Evolutionary conservation across 331 rosid genomes (phyloP).

Genomic region (Rosa hybrid): DNA sequence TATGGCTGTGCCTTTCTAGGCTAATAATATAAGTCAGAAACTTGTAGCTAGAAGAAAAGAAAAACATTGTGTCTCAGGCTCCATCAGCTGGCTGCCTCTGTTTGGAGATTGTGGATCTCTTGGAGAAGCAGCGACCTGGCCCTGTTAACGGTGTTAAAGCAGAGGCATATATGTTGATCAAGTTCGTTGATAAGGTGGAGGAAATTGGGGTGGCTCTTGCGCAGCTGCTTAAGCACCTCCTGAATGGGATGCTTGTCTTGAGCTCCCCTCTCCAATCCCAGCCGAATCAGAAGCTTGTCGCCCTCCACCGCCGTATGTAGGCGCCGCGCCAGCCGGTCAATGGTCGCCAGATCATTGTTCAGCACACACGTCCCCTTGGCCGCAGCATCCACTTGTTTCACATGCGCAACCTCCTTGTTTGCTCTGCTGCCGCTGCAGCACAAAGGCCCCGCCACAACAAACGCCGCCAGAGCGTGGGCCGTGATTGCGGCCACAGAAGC

Average conservation of each 20-base stretch:
- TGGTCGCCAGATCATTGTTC: slow-evolving; percentile 47
- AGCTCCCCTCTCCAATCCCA: slow-evolving; percentile 50
- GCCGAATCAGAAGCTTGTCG: slow-evolving; percentile 39
- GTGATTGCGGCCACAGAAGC: slow-evolving; percentile 19
- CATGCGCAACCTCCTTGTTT: slow-evolving; percentile 35
- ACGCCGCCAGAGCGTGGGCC: slow-evolving; percentile 34
- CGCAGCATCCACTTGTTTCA: slow-evolving; percentile 63
- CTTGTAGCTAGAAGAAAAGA: too few relatives aligned
- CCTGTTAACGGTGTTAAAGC: slow-evolving; percentile 47
- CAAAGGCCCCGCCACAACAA: slow-evolving; percentile 20
- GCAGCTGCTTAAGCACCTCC: slow-evolving; percentile 56
- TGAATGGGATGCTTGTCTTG: slow-evolving; percentile 51
- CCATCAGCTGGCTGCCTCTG: too few relatives aligned
- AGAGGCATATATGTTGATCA: slow-evolving; percentile 53
- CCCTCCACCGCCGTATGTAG: slow-evolving; percentile 45
- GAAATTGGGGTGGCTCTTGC: slow-evolving; percentile 35
- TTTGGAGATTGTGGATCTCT: slow-evolving; percentile 18
- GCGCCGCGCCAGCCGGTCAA: slow-evolving; percentile 51
- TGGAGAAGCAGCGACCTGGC: slow-evolving; percentile 52
- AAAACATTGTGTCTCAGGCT: too few relatives aligned
- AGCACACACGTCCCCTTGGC: slow-evolving; percentile 43
- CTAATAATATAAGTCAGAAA: too few relatives aligned
- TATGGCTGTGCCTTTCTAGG: too few relatives aligned
- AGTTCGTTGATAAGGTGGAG: slow-evolving; percentile 48
- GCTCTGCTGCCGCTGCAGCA: not conserved